These are phyloP conservation scores for Tuctoria greenei DNA, from an alignment of 176 grass and related monocot genomes.

Conservation along the genomic window DNA sequence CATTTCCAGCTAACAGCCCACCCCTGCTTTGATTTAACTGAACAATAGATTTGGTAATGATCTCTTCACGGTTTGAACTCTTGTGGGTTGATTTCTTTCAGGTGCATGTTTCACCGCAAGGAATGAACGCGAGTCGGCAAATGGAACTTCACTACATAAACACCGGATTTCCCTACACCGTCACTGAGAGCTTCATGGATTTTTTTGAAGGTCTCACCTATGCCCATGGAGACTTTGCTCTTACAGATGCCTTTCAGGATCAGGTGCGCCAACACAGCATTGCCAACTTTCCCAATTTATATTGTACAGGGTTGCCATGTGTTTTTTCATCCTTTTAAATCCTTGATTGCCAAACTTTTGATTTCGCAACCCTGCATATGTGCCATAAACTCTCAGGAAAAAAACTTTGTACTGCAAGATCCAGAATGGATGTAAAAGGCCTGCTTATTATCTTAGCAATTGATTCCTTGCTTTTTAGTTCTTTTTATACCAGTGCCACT, in stretches of 20 bases:
- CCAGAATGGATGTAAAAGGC: constrained; percentile 10
- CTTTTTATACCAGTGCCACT: neutral
- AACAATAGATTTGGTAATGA: neutral
- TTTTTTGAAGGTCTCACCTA: constrained; percentile 95
- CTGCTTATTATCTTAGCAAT: neutral
- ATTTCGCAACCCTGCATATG: neutral
- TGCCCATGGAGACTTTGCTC: constrained; percentile 75
- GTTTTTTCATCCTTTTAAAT: neutral
- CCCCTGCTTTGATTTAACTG: neutral
- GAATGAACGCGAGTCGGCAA: constrained; percentile 65
- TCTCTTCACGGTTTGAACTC: neutral
- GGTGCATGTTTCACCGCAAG: constrained; percentile 42
- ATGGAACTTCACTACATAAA: constrained; percentile 98
- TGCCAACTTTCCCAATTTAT: constrained; percentile 25
- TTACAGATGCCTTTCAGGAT: constrained; percentile 78
- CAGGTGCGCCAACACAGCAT: constrained; percentile 45
- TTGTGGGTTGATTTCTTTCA: constrained; percentile 28
- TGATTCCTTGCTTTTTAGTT: neutral
- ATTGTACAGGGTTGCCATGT: neutral
- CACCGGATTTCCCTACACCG: constrained; percentile 81
- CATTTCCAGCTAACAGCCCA: neutral
- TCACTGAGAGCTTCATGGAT: constrained; percentile 96
- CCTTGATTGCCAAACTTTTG: neutral
- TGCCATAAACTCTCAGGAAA: neutral
- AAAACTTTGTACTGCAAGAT: neutral